phyloP scores from a whole-genome alignment of 352 stramenopile genomes.

The Aphanomyces invadans region DNA sequence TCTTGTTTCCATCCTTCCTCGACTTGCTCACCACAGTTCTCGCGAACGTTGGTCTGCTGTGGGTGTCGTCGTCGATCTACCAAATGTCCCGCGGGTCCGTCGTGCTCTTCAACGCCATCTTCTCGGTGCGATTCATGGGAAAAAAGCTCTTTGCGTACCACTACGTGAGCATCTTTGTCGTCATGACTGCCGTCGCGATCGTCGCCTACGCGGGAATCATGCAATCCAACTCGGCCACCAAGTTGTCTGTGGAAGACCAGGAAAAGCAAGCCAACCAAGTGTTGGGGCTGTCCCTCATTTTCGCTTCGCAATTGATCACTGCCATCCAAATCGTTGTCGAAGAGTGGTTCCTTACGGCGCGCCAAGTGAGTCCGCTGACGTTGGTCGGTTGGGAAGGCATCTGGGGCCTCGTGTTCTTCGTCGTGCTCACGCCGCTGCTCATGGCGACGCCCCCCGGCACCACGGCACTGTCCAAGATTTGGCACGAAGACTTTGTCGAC shows the following conservation, averaged over 20 bases:
- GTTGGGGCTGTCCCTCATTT: conserved; percentile 68
- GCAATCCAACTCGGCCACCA: conserved; percentile 24
- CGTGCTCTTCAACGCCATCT: conserved; percentile 86
- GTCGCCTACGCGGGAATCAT: conserved; percentile 61
- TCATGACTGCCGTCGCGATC: conserved; percentile 58
- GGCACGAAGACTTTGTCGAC: conserved; percentile 76
- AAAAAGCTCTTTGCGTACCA: conserved; percentile 80
- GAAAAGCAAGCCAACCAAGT: conserved; percentile 40
- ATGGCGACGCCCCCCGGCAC: conserved; percentile 42
- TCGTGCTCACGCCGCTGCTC: conserved; percentile 58
- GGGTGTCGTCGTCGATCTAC: conserved; percentile 84
- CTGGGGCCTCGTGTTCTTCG: conserved; percentile 79
- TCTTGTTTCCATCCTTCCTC: conserved; percentile 63
- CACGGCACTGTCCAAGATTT: conserved; percentile 56
- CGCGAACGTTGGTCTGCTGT: conserved; percentile 80
- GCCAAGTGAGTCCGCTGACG: conserved; percentile 81
- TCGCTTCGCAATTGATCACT: conserved; percentile 69
- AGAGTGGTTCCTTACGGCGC: conserved; percentile 76
- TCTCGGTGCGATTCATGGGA: conserved; percentile 76
- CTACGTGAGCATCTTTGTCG: conserved; percentile 72
- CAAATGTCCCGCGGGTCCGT: conserved; percentile 87
- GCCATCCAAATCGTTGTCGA: conserved; percentile 86
- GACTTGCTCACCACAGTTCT: conserved; percentile 81
- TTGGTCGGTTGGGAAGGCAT: conserved; percentile 81
- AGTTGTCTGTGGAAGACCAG: conserved; percentile 5